Base-by-base conservation (phyloP, 75 land plant species). In the Pinus albicaulis region DNA sequence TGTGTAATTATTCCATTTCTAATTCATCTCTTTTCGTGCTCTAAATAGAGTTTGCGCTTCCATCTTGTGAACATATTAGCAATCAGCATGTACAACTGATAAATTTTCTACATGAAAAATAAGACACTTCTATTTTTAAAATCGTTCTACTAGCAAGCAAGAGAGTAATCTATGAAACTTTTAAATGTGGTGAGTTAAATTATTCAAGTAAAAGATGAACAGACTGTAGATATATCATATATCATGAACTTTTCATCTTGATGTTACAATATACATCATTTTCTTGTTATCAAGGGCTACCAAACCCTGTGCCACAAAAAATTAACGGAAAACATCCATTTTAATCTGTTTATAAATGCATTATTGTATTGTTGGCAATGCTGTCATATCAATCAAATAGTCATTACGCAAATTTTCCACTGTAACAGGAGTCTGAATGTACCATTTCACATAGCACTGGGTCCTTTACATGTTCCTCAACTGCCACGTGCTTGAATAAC, bases 371-470 rank as follows among this genome's bases (percentile, higher is more conserved):
- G 64, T 26, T 61, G 31, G 34, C 41, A 64, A 64, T 20, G 34
- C 5, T 64, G 38, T 16, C 68, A 31, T 34, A 28, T 64, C 34
- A 34, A 34, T 64, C 41, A 64, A 31, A 34, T 31, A 68, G 1
- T 11, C 52, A 8, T 0, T 68, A 68, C 14, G n/a, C 2, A 68
- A 3, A n/a, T 8, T 38, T 38, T 68, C 53, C n/a, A 3, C 41
- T 41, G 23, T 68, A 41, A 41, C 52, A 55, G 70, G 31, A 58
- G 69, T 41, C 24, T 38, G 76, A 31, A 57, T 65, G 69, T 73
- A 96, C 98, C 98, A 84, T 90, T 85, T 97, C 99, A 12, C 83
- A 66, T 57, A 93, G 77, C 56, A 92, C 80, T 22, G 98, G 93
- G 81, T 97, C 99, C 79, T 85, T 70, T 20, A 97, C 94, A 71